Evolutionary conservation across 2,329 filamentous ascomycete species (phyloP), one percentile per base, ranked within the genome.

Genomic region (Microascus cirrosus): DNA sequence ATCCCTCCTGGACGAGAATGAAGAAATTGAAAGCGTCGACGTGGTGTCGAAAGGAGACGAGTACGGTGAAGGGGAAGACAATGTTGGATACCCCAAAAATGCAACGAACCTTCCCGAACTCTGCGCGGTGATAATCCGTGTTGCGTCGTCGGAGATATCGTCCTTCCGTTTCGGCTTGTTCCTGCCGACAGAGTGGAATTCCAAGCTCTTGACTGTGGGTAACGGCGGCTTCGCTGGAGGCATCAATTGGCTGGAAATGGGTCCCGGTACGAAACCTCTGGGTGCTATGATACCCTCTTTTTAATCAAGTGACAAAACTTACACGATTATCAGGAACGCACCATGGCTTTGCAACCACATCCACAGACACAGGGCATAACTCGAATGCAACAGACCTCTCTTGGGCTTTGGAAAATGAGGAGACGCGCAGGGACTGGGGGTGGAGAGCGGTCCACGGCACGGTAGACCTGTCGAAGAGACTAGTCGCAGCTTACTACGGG

Each of bases 401-500:
- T 52, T 60, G 60, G 54, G 59, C 54, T 53, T 58, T 62, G 8
- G 28, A 50, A 6, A 63, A 66, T 58, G 55, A 59, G 20, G 63
- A 65, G 24, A 62, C 66, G 25, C 58, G 69, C 15, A 60, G 62
- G 39, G 67, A 74, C 61, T 74, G 73, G 56, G 63, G 65, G 22
- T 63, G 66, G 56, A 62, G 68, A 1, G 68, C 69, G 3, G 58
- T 69, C 24, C 78, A 82, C 62, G 77, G 76, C 42, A 76, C 75
- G 48, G 73, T 77, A 0, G 68, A 76, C 6, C 62, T 78, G 1
- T 74, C 74, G 24, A 83, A 83, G 63, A 60, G 70, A 3, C 61
- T 83, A 22, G 72, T 74, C 3, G 63, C 73, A 25, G 65, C 68
- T 10, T 82, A 76, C 65, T 83, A 83, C 62, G 68, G 71, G n/a